Evolutionary conservation across 805 yeast species (phyloP), one percentile per base, ranked within the genome.

Genomic region (Ogataea chonburiensis): DNA sequence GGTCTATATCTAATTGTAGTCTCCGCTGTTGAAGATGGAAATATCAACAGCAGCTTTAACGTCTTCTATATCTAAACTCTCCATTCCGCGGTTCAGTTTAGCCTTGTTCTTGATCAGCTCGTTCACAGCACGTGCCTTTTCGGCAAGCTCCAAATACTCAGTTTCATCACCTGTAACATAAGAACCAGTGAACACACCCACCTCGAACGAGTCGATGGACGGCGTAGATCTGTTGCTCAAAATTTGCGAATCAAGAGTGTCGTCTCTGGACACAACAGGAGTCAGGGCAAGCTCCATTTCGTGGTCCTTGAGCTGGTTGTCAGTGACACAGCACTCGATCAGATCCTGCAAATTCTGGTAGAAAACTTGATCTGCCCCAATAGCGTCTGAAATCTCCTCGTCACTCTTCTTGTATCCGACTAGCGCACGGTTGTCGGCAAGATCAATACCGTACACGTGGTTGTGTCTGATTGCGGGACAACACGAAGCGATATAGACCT

Each of bases 391-490:
- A 46, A 93, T 80, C 60, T 86, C 86, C 2, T 76, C 77, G 45
- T 81, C 91, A 7, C 79, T 67, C 52, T 83, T 78, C 50, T 81
- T 69, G 63, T 75, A 93, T 5, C 96, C 98, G 28, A 93, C 96
- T 22, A 93, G 71, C 8, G 96, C 96, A 61, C 79, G 85, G 31
- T 91, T 86, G 56, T 93, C 98, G 18, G 98, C 98, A 44, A 93
- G 74, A 67, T 93, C 98, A 49, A 93, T 93, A 60, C 98, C 98
- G 61, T 93, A 93, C 41, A 93, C 87, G 60, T 93, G 98, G 66
- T 93, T 93, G 65, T 70, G 79, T 63, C 98, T 78, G 53, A 93
- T 93, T n/a, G 97, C 94, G 18, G 98, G 98, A 11, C 98, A 95
- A 56, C 97, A 93, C 17, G 95, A 86, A 0, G 98, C 98, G 61